Conservation (phyloP, 345 rosid genomes). For the Noccaea caerulescens region DNA sequence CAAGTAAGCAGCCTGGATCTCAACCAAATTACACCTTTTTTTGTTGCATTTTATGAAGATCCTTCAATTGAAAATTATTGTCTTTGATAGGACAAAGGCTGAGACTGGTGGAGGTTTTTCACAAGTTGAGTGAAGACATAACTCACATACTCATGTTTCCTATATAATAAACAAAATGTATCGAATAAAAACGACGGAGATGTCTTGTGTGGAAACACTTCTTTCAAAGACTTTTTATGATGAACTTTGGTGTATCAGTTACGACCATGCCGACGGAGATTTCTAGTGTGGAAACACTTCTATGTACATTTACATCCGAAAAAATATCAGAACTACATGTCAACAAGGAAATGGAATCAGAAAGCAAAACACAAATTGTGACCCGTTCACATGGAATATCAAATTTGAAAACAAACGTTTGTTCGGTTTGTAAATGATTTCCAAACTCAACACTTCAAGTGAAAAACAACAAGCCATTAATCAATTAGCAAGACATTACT, state of each 20-base stretch:
- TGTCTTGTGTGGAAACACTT: background rate
- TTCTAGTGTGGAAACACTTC: no score
- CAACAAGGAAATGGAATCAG: no score
- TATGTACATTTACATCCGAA: no score
- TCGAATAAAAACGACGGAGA: conserved; percentile 13
- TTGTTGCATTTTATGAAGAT: background rate
- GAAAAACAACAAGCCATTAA: no score
- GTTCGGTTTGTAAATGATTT: no score
- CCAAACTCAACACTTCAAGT: no score
- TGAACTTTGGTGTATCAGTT: background rate
- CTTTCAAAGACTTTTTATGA: background rate
- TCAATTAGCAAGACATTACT: no score
- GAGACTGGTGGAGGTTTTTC: conserved; percentile 66
- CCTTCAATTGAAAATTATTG: conserved; percentile 18
- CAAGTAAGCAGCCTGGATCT: conserved; percentile 75
- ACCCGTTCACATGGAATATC: no score
- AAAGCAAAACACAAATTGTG: no score
- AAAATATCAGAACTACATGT: no score
- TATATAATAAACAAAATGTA: conserved; percentile 15
- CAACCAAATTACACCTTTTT: background rate
- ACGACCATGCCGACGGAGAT: no score
- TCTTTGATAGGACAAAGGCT: conserved; percentile 62
- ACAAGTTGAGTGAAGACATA: conserved; percentile 62
- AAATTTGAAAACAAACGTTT: no score
- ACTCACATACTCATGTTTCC: background rate